Base-by-base conservation (phyloP, 1,284 basidiomycete genomes). In the Sanghuangporus baumii region DNA sequence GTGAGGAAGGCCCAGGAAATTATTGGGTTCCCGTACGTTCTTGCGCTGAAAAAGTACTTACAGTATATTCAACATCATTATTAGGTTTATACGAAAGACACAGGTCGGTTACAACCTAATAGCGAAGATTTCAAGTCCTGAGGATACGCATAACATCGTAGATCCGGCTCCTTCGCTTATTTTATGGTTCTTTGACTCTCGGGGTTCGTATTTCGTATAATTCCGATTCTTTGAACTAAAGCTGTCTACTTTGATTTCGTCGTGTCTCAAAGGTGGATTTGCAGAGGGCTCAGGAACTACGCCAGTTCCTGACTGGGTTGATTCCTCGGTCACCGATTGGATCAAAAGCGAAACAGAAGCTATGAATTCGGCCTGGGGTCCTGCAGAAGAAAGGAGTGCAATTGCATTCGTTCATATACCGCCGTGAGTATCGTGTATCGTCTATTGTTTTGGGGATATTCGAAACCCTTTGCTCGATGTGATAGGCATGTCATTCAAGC, bases 121-220 rank as follows among this genome's bases (percentile, higher is more conserved):
- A 18, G 14, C 16, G 31, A 56, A 6, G 14, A 6, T 20, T 36
- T 6, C 23, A 12, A 12, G 16, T 38, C 16, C 47, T 12, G 18
- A 41, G 26, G 12, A 20, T 41, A 36, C 11, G 26, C 38, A 38
- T 60, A 52, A n/a, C 7, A 43, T 40, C 36, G 38, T 63, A 84
- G 84, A 85, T 69, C 31, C 51, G 0, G 66, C 71, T 2, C 87
- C 87, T 1, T 74, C 72, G 0, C 75, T 88, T 11, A 69, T 89
- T 47, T 72, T 89, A 0, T 89, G 87, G 83, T 88, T 88, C 72
- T 89, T 89, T 67, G 87, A 89, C 72, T 89, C 87, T 7, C 79
- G 86, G 64, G 84, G 85, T 82, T 68, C 23, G 71, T 37, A 18
- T 47, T 47, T 36, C 8, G 41, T 7, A 37, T 34, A 16, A 16